These are phyloP conservation scores for Teunomyces cretensis DNA, from an alignment of 805 yeast genomes.

Conservation along the genomic window DNA sequence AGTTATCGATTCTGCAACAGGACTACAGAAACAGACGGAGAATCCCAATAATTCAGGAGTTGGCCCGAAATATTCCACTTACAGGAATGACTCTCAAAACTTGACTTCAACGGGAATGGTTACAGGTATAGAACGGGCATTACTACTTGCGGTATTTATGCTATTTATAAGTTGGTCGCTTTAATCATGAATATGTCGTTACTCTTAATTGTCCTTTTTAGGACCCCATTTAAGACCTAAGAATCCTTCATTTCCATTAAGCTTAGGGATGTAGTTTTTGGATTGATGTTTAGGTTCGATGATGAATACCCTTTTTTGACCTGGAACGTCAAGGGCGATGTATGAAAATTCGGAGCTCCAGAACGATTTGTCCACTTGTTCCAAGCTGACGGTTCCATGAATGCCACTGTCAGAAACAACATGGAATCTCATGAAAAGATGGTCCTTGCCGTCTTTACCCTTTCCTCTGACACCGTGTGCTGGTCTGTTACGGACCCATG, in stretches of 20 bases:
- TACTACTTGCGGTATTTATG: constrained; percentile 23
- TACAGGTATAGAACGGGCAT: constrained; percentile 15
- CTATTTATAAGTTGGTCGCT: background rate
- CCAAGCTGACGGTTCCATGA: constrained; percentile 73
- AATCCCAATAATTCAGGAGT: too few species aligned
- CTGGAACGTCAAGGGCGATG: constrained; percentile 74
- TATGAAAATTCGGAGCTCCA: constrained; percentile 69
- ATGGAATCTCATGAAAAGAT: constrained; percentile 79
- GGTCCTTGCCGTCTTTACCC: constrained; percentile 78
- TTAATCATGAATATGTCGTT: background rate
- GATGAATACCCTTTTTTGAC: constrained; percentile 64
- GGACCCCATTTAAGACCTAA: constrained; percentile 89
- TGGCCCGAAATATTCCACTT: too few species aligned
- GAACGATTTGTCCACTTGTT: constrained; percentile 69
- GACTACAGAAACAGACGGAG: too few species aligned
- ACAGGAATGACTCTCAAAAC: too few species aligned
- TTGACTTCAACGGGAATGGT: background rate
- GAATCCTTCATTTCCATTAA: constrained; percentile 52
- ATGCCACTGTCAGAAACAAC: constrained; percentile 67
- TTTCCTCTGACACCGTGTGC: constrained; percentile 63
- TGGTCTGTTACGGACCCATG: constrained; percentile 89
- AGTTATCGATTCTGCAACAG: too few species aligned
- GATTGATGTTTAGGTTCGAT: constrained; percentile 57
- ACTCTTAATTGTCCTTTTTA: constrained; percentile 42
- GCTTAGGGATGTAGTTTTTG: constrained; percentile 41